phyloP scores from a whole-genome alignment of 2,329 filamentous ascomycete species.

The Ascochyta viciae-villosae region DNA sequence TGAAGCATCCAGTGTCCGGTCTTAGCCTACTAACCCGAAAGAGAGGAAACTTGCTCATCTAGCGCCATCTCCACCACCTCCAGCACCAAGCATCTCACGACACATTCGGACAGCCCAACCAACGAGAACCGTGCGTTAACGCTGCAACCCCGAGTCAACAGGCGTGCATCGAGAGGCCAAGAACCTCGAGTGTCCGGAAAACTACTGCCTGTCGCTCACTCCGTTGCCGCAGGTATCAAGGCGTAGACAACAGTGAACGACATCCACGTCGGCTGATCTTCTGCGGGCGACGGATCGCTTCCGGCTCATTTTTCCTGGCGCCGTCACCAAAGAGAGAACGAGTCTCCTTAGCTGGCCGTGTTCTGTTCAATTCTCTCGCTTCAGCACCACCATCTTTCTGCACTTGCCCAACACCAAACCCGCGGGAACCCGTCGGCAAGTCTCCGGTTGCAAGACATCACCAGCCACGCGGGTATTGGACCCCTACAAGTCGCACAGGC shows the following conservation, averaged over 20 bases:
- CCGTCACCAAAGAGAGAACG: constrained; percentile 14
- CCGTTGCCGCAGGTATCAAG: constrained; percentile 19
- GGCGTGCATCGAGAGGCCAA: constrained; percentile 22
- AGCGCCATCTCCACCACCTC: constrained; percentile 16
- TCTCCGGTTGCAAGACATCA: constrained; percentile 24
- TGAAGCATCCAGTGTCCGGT: constrained; percentile 21
- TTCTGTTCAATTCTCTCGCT: constrained; percentile 19
- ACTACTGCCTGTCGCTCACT: constrained; percentile 18
- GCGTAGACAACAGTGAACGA: constrained; percentile 15
- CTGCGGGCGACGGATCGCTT: constrained; percentile 10
- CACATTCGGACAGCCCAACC: constrained; percentile 24
- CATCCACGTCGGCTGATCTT: constrained; percentile 6
- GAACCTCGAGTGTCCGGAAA: constrained; percentile 18
- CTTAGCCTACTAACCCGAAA: constrained; percentile 20
- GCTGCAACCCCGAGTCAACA: constrained; percentile 22
- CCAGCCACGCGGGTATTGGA: constrained; percentile 32
- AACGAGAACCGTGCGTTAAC: constrained; percentile 30
- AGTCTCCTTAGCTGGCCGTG: constrained; percentile 7
- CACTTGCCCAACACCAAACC: constrained; percentile 21
- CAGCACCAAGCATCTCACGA: constrained; percentile 26
- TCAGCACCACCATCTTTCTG: constrained; percentile 21
- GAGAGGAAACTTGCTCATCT: constrained; percentile 20
- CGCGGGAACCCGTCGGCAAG: constrained; percentile 28
- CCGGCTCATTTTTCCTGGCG: constrained; percentile 13
- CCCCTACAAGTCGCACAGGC: constrained; percentile 29